Percentiles rank a stretch among this genome's conserved stretches.
Evolutionary conservation across 2,329 filamentous ascomycete species (phyloP).

Genomic region (Alternaria rosae): DNA sequence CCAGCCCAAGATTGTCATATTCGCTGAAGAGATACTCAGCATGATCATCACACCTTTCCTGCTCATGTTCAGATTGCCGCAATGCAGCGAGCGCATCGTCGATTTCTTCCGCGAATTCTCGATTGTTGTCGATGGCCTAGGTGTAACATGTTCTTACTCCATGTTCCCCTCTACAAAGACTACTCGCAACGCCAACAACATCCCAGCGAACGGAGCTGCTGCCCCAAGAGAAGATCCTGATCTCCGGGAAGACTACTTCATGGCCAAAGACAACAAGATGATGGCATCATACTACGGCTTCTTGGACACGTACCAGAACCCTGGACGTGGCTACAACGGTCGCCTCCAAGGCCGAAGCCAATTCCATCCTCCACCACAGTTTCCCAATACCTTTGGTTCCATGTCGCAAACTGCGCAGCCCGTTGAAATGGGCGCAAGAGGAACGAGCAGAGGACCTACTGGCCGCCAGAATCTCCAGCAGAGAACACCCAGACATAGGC

Average conservation of each 20-base stretch:
- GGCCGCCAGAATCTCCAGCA: constrained; percentile 35
- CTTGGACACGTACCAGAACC: constrained; percentile 77
- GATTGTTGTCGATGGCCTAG: constrained; percentile 93
- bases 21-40: constrained; percentile 88
- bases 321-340: constrained; percentile 44
- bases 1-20: constrained; percentile 90
- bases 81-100: constrained; percentile 88
- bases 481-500: constrained; percentile 32
- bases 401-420: constrained; percentile 59
- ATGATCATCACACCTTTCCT: constrained; percentile 92
- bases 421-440: constrained; percentile 49
- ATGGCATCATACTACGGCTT: constrained; percentile 97
- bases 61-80: constrained; percentile 83
- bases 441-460: constrained; percentile 36
- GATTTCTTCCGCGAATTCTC: constrained; percentile 99
- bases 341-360: constrained; percentile 39
- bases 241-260: constrained; percentile 89
- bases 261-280: constrained; percentile 97
- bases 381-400: constrained; percentile 68
- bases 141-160: constrained; percentile 96
- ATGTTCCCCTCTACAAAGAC: constrained; percentile 96
- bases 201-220: constrained; percentile 48
- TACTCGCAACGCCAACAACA: constrained; percentile 58
- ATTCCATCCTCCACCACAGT: constrained; percentile 78
- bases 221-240: constrained; percentile 58